phyloP scores from a whole-genome alignment of 257 asterid species.

The Salvia hispanica region DNA sequence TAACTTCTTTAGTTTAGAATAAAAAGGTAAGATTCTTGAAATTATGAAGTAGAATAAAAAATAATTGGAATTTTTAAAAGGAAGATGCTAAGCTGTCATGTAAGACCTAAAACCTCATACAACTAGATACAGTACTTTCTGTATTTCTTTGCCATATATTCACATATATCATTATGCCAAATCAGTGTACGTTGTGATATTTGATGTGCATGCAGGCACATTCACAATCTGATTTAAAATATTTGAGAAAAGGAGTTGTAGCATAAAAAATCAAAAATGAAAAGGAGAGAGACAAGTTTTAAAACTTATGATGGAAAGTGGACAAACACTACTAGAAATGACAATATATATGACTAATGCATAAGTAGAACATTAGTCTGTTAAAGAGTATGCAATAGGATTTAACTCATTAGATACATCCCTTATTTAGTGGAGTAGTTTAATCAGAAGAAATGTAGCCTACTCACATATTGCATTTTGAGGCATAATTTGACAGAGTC shows the following conservation, averaged over 20 bases:
- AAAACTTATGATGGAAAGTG: neutral
- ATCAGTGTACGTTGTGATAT: too few species aligned
- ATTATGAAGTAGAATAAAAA: constrained; percentile 1
- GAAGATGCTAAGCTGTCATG: neutral
- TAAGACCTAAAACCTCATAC: constrained; percentile 18
- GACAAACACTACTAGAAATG: neutral
- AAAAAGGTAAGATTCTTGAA: neutral
- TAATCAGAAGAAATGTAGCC: neutral
- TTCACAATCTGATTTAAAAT: neutral
- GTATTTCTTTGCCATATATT: constrained; percentile 12
- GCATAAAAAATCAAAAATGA: neutral
- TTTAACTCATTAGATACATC: neutral
- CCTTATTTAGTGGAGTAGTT: neutral
- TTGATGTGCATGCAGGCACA: neutral
- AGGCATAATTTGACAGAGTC: neutral
- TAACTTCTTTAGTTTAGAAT: neutral
- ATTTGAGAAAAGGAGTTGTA: neutral
- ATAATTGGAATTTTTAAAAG: neutral
- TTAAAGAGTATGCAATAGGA: constrained; percentile 6
- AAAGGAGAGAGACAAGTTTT: neutral
- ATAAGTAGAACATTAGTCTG: neutral
- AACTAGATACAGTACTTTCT: constrained; percentile 2
- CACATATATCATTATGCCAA: neutral
- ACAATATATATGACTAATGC: neutral
- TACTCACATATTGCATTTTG: constrained; percentile 6